Percentiles rank a stretch among this genome's conserved stretches.
phyloP scores from a whole-genome alignment of 2,329 filamentous ascomycete genomes.

The Fonsecaea monophora region DNA sequence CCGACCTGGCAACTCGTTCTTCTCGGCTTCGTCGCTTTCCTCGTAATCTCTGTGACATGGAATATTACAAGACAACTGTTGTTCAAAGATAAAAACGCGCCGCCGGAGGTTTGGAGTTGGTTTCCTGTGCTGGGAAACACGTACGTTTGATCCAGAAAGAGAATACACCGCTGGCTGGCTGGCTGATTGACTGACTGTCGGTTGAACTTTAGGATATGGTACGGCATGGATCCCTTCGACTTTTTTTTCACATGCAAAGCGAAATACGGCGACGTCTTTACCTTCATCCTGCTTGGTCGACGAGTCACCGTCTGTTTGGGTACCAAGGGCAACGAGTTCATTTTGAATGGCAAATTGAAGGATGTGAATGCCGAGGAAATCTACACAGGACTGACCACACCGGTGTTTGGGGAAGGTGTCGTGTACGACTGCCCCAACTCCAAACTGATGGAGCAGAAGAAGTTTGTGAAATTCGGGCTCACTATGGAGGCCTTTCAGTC shows the following conservation, averaged over 20 bases:
- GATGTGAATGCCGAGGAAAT: slow-evolving; percentile 92
- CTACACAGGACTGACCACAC: slow-evolving; percentile 75
- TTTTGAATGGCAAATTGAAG: slow-evolving; percentile 88
- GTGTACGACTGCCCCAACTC: slow-evolving; percentile 85
- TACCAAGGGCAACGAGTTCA: slow-evolving; percentile 85
- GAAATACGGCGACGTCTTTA: slow-evolving; percentile 92
- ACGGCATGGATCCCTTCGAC: slow-evolving; percentile 68
- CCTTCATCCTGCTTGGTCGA: slow-evolving; percentile 84
- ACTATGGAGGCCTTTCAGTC: slow-evolving; percentile 66
- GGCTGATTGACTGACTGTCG: background rate
- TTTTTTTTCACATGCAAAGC: slow-evolving; percentile 78
- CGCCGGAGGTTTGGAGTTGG: slow-evolving; percentile 81
- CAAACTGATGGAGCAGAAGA: slow-evolving; percentile 96
- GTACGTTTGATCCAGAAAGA: slow-evolving; percentile 19
- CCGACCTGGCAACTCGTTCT: slow-evolving; percentile 55
- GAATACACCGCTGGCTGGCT: background rate
- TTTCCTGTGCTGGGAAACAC: slow-evolving; percentile 64
- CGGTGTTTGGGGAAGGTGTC: slow-evolving; percentile 75
- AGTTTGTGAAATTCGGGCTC: slow-evolving; percentile 72
- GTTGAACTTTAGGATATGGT: slow-evolving; percentile 42
- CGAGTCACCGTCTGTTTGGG: slow-evolving; percentile 88
- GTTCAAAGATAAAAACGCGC: slow-evolving; percentile 81
- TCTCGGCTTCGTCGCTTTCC: slow-evolving; percentile 55
- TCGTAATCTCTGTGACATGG: slow-evolving; percentile 67
- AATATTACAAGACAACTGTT: slow-evolving; percentile 83